phyloP scores from a whole-genome alignment of 768 basidiomycete genomes.

The Chalciporus piperatus region DNA sequence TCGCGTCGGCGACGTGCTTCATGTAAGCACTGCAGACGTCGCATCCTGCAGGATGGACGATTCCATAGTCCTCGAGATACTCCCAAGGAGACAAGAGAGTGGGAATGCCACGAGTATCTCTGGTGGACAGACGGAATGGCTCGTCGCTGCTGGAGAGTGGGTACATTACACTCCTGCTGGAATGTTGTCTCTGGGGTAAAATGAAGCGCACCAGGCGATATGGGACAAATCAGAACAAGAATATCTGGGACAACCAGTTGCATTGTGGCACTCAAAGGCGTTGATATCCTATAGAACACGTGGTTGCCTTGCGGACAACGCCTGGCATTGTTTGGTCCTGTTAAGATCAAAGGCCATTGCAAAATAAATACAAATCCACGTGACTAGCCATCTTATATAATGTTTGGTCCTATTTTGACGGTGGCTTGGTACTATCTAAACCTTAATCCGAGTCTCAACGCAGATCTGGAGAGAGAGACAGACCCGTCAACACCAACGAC shows the following conservation, averaged over 20 bases:
- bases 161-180: conserved; percentile 24
- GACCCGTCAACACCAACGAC: conserved; percentile 33
- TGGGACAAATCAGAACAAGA: conserved; percentile 6
- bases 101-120: conserved; percentile 32
- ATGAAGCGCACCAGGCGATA: conserved; percentile 21
- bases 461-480: conserved; percentile 25
- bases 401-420: conserved; percentile 17
- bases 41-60: conserved; percentile 41
- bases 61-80: conserved; percentile 38
- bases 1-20: conserved; percentile 40
- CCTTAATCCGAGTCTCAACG: conserved; percentile 18
- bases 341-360: conserved; percentile 18
- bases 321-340: conserved; percentile 29
- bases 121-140: conserved; percentile 24
- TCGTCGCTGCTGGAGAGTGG: conserved; percentile 33
- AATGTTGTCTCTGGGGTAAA: conserved; percentile 4
- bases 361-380: background rate
- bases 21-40: conserved; percentile 38
- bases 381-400: background rate
- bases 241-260: background rate
- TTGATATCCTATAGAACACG: conserved; percentile 32
- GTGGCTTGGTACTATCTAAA: conserved; percentile 32
- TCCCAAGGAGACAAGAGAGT: conserved; percentile 39
- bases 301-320: conserved; percentile 27
- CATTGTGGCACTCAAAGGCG: conserved; percentile 5